These are phyloP conservation scores for Silene uniflora DNA, from an alignment of 148 eudicot species.

Conservation along the genomic window DNA sequence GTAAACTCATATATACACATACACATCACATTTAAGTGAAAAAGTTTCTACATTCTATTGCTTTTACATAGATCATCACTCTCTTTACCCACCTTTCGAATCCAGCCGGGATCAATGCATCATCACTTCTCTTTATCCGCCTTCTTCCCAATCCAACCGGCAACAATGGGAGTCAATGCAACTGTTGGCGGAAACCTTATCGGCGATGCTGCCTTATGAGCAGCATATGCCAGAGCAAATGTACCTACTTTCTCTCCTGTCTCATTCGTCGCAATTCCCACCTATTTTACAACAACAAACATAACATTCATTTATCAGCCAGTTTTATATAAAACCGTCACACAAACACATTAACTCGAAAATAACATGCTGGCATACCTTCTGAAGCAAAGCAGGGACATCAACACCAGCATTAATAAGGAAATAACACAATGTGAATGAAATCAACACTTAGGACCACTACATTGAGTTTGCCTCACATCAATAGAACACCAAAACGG, in stretches of 20 bases:
- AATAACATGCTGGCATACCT: constrained; percentile 35
- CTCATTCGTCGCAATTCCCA: constrained; percentile 69
- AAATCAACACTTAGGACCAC: constrained; percentile 52
- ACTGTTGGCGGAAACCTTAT: constrained; percentile 96
- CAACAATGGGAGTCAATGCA: constrained; percentile 90
- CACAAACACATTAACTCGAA: neutral
- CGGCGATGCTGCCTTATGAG: constrained; percentile 96
- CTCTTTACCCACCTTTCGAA: too few species aligned
- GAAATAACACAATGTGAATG: constrained; percentile 70
- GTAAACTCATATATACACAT: neutral
- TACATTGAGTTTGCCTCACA: constrained; percentile 22
- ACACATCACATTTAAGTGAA: constrained; percentile 7
- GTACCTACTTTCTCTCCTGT: constrained; percentile 94
- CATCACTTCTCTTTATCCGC: constrained; percentile 48
- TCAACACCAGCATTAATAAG: constrained; percentile 80
- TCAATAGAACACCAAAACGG: too few species aligned
- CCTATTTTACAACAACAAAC: constrained; percentile 28
- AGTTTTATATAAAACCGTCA: neutral
- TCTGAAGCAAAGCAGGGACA: constrained; percentile 70
- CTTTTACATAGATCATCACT: too few species aligned
- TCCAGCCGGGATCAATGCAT: neutral
- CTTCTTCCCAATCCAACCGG: constrained; percentile 88
- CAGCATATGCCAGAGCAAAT: constrained; percentile 98
- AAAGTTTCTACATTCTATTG: neutral
- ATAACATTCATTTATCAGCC: neutral